A percentile compares a stretch with the other conserved stretches of the same genome.
Evolutionary conservation across 148 eudicot genomes (phyloP).

Genomic region (Amaranthus cruentus): DNA sequence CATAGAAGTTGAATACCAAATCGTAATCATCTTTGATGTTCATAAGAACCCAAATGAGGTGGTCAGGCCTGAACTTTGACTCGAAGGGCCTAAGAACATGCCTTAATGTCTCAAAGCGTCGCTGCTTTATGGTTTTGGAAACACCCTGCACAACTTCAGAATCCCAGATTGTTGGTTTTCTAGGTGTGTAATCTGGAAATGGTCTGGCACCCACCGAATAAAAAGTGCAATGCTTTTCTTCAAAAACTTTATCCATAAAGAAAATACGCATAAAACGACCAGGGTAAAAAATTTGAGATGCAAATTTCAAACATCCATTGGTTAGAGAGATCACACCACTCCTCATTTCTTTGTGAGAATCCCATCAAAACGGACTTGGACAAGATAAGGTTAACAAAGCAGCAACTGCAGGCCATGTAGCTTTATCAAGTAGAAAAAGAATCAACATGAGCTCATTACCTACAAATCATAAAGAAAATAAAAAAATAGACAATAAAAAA

Average conservation of each 20-base stretch:
- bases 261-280: constrained; percentile 14
- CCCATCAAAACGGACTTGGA: constrained; percentile 36
- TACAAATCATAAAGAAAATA: constrained; percentile 15
- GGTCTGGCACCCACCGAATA: constrained; percentile 45
- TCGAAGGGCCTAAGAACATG: constrained; percentile 62
- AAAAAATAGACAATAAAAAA: not conserved
- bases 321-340: constrained; percentile 30
- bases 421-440: constrained; percentile 19
- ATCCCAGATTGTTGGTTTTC: constrained; percentile 56
- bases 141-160: constrained; percentile 63
- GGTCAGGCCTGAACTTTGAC: constrained; percentile 50
- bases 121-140: constrained; percentile 62
- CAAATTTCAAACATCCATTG: constrained; percentile 24
- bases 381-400: constrained; percentile 8
- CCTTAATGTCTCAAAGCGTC: constrained; percentile 49
- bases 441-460: constrained; percentile 31
- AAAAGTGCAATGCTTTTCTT: constrained; percentile 29
- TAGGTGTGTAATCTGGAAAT: constrained; percentile 76
- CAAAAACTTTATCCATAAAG: constrained; percentile 13
- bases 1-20: constrained; percentile 58
- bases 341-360: constrained; percentile 45
- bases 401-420: constrained; percentile 29
- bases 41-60: constrained; percentile 81
- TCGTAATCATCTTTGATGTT: constrained; percentile 57
- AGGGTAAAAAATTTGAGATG: constrained; percentile 18